Base-by-base conservation (phyloP, 306 rosid genomes). In the Oxytropis ochrocephala region DNA sequence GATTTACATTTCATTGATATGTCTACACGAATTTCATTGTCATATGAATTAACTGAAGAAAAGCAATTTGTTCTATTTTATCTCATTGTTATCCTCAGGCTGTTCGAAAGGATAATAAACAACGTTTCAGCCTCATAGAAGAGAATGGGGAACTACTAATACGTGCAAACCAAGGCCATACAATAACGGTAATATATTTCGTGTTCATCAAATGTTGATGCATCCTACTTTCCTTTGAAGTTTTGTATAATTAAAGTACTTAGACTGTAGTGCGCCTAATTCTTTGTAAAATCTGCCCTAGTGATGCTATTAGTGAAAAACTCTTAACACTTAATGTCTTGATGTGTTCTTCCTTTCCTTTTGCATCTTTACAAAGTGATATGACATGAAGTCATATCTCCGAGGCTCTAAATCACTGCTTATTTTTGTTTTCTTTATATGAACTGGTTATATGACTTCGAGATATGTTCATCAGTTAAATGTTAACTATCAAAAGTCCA, bases 141-240 rank as follows among this genome's bases (percentile, higher is more conserved):
- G 29, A 24, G 29, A 24, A 87, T 39, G 95, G 87, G 61, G 96
- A 88, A 72, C 79, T 87, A 60, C 78, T 89, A 18, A 88, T 94
- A 64, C 91, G 97, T 21, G 96, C 97, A 60, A 94, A 91, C 77
- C 97, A 94, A 86, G 99, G 97, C 75, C 99, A 94, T 79, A 81
- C 97, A 35, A 47, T 88, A 62, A 68, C 55, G 74, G 97, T 94
- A 77, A 73, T 4, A 11, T 77, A 55, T 79, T 38, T 52, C 12
- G 0, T 33, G 7, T 33, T 33, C 36, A 33, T 33, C 7, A 4
- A 5, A 3, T 5, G 36, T 33, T 33, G 36, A 33, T 33, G 36
- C 36, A 33, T 5, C 36, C 36, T 4, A 33, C 7, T 33, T 33
- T 4, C 36, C 36, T 33, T 33, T 33, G 7, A 33, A 33, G 7